Evolutionary conservation across 2,329 filamentous ascomycete species (phyloP).

Genomic region (Neofusicoccum ribis): DNA sequence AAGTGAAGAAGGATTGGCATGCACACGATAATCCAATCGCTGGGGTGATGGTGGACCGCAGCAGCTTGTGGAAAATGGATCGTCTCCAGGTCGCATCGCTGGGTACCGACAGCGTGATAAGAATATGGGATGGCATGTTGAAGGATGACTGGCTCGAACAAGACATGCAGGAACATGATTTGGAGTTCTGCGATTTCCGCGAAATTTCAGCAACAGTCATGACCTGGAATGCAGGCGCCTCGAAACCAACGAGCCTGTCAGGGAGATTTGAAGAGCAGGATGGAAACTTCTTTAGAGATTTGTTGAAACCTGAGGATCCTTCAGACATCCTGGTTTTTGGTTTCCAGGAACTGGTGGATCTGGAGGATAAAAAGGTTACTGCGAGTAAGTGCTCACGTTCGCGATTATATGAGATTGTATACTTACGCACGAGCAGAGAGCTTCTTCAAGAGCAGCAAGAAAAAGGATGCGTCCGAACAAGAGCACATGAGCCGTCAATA

Average conservation of each 20-base stretch:
- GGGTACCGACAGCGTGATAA: constrained; percentile 81
- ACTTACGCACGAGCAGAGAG: constrained; percentile 56
- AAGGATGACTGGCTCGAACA: constrained; percentile 93
- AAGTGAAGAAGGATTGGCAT: constrained; percentile 89
- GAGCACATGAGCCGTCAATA: constrained; percentile 97
- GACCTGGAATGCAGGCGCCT: constrained; percentile 98
- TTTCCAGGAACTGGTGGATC: constrained; percentile 96
- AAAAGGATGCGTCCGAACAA: constrained; percentile 79
- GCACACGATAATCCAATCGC: constrained; percentile 83
- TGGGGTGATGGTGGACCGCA: constrained; percentile 73
- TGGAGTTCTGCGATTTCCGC: constrained; percentile 81
- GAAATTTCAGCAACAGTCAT: constrained; percentile 78
- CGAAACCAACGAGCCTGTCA: constrained; percentile 75
- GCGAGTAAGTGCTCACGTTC: constrained; percentile 61
- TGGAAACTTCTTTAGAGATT: constrained; percentile 74
- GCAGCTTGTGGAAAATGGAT: constrained; percentile 82
- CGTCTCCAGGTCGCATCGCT: constrained; percentile 82
- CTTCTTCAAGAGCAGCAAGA: constrained; percentile 74
- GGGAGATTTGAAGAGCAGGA: constrained; percentile 66
- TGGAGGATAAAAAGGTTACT: constrained; percentile 95
- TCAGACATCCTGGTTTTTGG: constrained; percentile 94
- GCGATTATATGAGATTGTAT: constrained; percentile 21
- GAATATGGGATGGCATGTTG: constrained; percentile 88
- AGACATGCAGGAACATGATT: constrained; percentile 81
- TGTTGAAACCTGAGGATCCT: constrained; percentile 72